Base-by-base conservation (phyloP, 768 basidiomycete species). In the Naganishia onofrii region DNA sequence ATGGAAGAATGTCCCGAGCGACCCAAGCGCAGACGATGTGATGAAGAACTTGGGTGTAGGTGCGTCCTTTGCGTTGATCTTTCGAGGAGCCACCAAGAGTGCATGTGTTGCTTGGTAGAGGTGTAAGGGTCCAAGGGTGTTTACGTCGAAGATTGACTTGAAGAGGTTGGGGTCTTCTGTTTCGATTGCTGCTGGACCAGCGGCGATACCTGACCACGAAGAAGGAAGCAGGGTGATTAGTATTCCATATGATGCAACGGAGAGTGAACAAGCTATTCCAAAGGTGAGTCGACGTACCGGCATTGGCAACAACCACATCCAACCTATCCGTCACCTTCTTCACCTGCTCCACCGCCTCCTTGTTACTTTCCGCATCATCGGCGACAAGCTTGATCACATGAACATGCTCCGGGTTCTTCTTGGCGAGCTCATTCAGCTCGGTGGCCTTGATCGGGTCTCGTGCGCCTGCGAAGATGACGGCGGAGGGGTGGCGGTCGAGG, bases 281-380 rank as follows among this genome's bases (percentile, higher is more conserved):
- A 21, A 19, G 23, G 32, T 38, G 12, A 7, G 15, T 10, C 8
- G 7, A 6, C 28, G 23, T 9, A 74, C 73, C 74, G 29, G 73
- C 75, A 69, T 75, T 76, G 31, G 75, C 72, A 23, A 76, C 69
- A 8, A 77, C 66, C n/a, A 77, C 74, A 57, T 77, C 76, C 29
- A 77, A 68, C 42, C 73, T 70, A 17, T 76, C 75, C n/a, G 70
- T 69, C 31, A 68, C 57, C 52, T 70, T 68, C 46, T 73, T 71
- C 15, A 75, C 66, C 26, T 68, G 52, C 51, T 71, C 67, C 0
- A 74, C 75, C 0, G 72, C 75, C n/a, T 71, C 69, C 58, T 68
- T 58, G 42, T 73, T 72, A 53, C 70, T 70, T 42, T 69, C 73
- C n/a, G 69, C 71, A 29, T 75, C 64, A 7, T 56, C 72, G n/a